Conservation (phyloP, 345 rosid genomes). For the Cardiospermum halicacabum region DNA sequence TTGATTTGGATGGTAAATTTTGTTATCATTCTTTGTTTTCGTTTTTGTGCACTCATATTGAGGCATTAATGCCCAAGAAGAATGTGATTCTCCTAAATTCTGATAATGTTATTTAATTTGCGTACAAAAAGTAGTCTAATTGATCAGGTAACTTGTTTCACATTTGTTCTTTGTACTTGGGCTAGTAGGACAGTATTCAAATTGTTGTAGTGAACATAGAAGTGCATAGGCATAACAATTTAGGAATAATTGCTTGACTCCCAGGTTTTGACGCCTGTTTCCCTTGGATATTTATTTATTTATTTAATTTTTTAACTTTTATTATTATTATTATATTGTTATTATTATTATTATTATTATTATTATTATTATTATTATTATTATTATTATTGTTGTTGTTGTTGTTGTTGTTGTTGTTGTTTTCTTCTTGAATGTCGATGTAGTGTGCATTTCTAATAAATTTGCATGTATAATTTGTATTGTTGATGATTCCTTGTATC, state of each 20-base stretch:
- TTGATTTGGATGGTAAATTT: conserved; percentile 93
- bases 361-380: too few relatives aligned
- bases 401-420: too few relatives aligned
- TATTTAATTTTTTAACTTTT: too few relatives aligned
- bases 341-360: too few relatives aligned
- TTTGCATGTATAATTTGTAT: not conserved
- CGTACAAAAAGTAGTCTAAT: not conserved
- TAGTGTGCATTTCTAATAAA: not conserved
- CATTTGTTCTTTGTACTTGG: not conserved
- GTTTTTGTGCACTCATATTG: not conserved
- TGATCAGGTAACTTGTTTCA: not conserved
- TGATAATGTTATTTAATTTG: not conserved
- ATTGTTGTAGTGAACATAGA: not conserved
- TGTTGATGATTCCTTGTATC: not conserved
- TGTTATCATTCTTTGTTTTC: not conserved
- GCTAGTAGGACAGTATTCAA: not conserved
- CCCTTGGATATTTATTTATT: not conserved
- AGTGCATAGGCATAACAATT: not conserved
- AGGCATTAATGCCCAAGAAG: not conserved
- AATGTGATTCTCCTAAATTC: not conserved
- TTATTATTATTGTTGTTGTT: too few relatives aligned
- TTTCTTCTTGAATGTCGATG: not conserved
- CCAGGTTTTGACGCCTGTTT: not conserved
- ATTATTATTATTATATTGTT: too few relatives aligned
- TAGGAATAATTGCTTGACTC: not conserved